Evolutionary conservation across 495 filamentous ascomycete species (phyloP).

Genomic region (Thermothielavioides terrestris): DNA sequence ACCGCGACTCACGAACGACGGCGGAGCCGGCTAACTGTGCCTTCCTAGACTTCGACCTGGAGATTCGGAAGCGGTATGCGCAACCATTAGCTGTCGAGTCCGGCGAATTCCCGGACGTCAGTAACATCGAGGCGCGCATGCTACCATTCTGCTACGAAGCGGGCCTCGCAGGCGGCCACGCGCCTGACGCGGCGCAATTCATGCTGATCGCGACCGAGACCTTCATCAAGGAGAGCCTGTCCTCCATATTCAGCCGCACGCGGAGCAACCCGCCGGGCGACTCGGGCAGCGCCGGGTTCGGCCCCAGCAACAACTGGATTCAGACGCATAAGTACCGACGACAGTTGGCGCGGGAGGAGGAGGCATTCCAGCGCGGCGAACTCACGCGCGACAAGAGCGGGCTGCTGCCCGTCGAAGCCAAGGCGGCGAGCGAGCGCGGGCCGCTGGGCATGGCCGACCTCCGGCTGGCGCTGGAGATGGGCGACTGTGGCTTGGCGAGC

Average conservation of each 20-base stretch:
- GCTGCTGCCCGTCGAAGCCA: slow-evolving; percentile 66
- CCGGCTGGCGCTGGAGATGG: slow-evolving; percentile 62
- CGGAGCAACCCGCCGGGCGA: slow-evolving; percentile 65
- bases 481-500: slow-evolving; percentile 62
- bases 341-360: slow-evolving; percentile 65
- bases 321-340: slow-evolving; percentile 70
- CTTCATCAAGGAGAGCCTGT: slow-evolving; percentile 82
- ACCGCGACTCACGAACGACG: not conserved
- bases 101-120: slow-evolving; percentile 80
- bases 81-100: slow-evolving; percentile 82
- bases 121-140: slow-evolving; percentile 76
- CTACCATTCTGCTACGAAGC: slow-evolving; percentile 90
- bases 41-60: slow-evolving; percentile 69
- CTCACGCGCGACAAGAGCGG: slow-evolving; percentile 59
- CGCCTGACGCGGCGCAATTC: slow-evolving; percentile 66
- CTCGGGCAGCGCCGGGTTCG: slow-evolving; percentile 47
- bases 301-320: slow-evolving; percentile 58
- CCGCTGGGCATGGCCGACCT: slow-evolving; percentile 73
- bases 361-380: slow-evolving; percentile 55
- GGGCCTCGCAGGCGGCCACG: slow-evolving; percentile 67
- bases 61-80: slow-evolving; percentile 86
- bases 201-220: slow-evolving; percentile 87
- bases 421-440: slow-evolving; percentile 54
- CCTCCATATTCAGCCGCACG: slow-evolving; percentile 67
- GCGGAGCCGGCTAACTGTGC: not conserved